phyloP scores from a whole-genome alignment of 2,329 filamentous ascomycete genomes.

The Gliomastix tumulicola region DNA sequence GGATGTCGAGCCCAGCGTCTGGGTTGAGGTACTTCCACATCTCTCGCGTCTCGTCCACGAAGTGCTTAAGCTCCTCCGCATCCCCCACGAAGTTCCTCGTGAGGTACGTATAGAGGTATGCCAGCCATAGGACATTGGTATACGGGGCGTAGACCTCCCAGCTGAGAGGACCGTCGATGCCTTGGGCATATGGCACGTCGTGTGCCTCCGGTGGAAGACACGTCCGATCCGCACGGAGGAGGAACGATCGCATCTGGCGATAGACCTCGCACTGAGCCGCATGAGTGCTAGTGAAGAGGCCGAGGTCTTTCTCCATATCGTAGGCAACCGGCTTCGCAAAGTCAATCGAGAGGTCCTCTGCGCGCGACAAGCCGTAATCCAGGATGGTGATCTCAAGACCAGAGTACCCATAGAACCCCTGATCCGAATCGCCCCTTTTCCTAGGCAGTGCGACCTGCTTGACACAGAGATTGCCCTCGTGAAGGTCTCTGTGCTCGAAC shows the following conservation, averaged over 20 bases:
- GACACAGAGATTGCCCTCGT: conserved; percentile 59
- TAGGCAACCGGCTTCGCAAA: conserved; percentile 38
- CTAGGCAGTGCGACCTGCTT: conserved; percentile 29
- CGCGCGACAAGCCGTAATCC: conserved; percentile 59
- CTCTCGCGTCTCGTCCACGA: conserved; percentile 41
- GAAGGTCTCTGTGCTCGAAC: conserved; percentile 62
- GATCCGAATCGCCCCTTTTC: conserved; percentile 18
- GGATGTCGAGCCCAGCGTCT: conserved; percentile 34
- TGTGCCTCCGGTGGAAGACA: conserved; percentile 41
- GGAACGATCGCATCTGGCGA: conserved; percentile 53
- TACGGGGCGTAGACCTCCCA: conserved; percentile 53
- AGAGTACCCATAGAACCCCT: conserved; percentile 46
- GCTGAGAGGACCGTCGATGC: conserved; percentile 38
- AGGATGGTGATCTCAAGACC: conserved; percentile 58
- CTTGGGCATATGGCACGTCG: conserved; percentile 35
- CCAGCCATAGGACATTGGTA: conserved; percentile 59
- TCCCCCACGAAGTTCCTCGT: conserved; percentile 37
- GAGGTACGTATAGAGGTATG: conserved; percentile 53
- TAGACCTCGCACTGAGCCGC: conserved; percentile 55
- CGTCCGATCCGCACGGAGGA: conserved; percentile 42
- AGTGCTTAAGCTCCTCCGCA: conserved; percentile 34
- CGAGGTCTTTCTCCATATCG: conserved; percentile 53
- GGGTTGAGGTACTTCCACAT: conserved; percentile 48
- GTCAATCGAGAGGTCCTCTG: conserved; percentile 32
- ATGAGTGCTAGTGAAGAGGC: conserved; percentile 53